Evolutionary conservation across 2,329 filamentous ascomycete genomes (phyloP), one percentile per base, ranked within the genome.

Genomic region (Fusarium humuli): DNA sequence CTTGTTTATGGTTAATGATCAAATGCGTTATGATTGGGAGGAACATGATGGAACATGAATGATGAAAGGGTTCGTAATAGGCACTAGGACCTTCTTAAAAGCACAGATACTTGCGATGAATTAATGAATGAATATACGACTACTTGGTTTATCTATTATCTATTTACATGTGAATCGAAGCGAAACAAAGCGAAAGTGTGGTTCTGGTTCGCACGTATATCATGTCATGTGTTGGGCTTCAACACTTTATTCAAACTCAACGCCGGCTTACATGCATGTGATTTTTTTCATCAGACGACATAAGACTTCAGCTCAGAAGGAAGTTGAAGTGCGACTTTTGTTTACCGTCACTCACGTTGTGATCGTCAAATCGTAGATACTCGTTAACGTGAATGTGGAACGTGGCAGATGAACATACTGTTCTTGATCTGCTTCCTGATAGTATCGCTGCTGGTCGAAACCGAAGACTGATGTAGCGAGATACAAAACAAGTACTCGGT

Each of bases 61-160:
- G 46, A 60, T 65, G 45, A 34, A 44, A 50, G 11, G 44, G 20
- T 32, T 47, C 25, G 52, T 16, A 29, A 47, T 42, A 29, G 46
- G 49, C 30, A 32, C 25, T 23, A 11, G 48, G 29, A 29, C 25
- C n/a, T 20, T 42, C n/a, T 14, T 27, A 46, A 16, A 45, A 14
- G 61, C 4, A 50, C 22, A 23, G 34, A 52, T 46, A 8, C 47
- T 42, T 22, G 18, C 40, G 49, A 52, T 42, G 49, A 52, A 61
- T 52, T 61, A 67, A 72, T 64, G 63, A 60, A 73, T 71, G 72
- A 75, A 70, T 64, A 64, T 65, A 75, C 42, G 67, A 66, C 46
- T 61, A 25, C 12, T 52, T 54, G 44, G 18, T 40, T 52, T 52
- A 54, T 71, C 50, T 70, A 69, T 55, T 69, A 69, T 71, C 49